phyloP scores from a whole-genome alignment of 306 rosid species.

The Astragalus membranaceus region DNA sequence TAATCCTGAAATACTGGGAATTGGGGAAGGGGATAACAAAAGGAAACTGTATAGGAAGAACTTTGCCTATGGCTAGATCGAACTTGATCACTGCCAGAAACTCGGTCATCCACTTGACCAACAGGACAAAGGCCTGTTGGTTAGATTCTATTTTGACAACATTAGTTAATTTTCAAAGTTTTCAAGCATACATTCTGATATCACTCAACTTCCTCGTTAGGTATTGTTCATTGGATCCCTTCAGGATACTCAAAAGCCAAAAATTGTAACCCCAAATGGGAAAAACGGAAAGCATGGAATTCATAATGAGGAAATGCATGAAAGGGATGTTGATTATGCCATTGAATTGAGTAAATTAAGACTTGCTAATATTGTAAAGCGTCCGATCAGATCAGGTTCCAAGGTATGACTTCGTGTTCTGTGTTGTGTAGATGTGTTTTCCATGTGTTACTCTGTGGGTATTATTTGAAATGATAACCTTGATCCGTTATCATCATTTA shows the following conservation, averaged over 20 bases:
- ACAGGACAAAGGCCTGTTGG: constrained; percentile 10
- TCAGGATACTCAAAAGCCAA: constrained; percentile 31
- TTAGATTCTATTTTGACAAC: background rate
- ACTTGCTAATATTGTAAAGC: constrained; percentile 55
- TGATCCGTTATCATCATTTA: constrained; percentile 23
- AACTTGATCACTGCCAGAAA: background rate
- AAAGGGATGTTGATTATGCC: constrained; percentile 37
- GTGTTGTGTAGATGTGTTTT: background rate
- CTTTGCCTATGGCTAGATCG: background rate
- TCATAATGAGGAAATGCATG: constrained; percentile 34
- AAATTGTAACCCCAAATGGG: constrained; percentile 19
- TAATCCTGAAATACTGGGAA: background rate
- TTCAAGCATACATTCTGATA: background rate
- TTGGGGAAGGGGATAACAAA: background rate
- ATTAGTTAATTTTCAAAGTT: constrained; percentile 2
- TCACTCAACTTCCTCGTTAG: constrained; percentile 39
- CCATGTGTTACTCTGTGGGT: background rate
- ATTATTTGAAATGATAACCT: background rate
- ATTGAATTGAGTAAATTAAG: constrained; percentile 40
- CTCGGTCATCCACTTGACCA: background rate
- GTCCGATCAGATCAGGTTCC: constrained; percentile 58
- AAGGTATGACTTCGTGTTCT: constrained; percentile 48
- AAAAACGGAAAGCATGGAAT: constrained; percentile 32
- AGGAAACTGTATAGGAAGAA: background rate
- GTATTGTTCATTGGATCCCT: constrained; percentile 69